Percentiles rank a stretch among this genome's conserved stretches.
Conservation (phyloP, 331 rosid species). For the Malus hybrid region DNA sequence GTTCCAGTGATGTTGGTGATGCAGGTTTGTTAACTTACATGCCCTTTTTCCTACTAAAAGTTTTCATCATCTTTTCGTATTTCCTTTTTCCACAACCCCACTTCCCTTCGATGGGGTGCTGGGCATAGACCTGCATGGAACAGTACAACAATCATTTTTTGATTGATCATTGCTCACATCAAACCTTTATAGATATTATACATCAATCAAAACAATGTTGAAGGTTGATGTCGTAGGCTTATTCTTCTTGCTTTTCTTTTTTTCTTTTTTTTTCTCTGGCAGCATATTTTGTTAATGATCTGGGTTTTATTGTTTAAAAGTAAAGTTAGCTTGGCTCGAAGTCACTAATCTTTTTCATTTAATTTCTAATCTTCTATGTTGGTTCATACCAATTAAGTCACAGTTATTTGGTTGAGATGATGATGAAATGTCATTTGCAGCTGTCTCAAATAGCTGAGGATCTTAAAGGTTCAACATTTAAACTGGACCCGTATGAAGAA, state of each 20-base stretch:
- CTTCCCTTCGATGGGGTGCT: neutral
- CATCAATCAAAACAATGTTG: neutral
- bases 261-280: neutral
- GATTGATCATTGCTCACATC: neutral
- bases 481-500: slow-evolving; percentile 56
- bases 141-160: neutral
- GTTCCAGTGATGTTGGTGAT: slow-evolving; percentile 66
- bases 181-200: neutral
- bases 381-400: slow-evolving; percentile 10
- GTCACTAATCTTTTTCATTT: slow-evolving; percentile 6
- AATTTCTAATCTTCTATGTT: neutral
- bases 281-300: neutral
- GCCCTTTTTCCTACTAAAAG: neutral
- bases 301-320: neutral
- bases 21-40: slow-evolving; percentile 47
- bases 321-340: neutral
- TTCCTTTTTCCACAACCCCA: neutral
- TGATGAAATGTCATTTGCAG: slow-evolving; percentile 40
- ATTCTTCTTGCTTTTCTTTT: no score
- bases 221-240: neutral
- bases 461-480: slow-evolving; percentile 45
- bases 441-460: slow-evolving; percentile 59
- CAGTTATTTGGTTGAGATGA: slow-evolving; percentile 13
- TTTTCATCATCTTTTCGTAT: neutral
- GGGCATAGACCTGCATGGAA: neutral